These are phyloP conservation scores for Trametes coccinea DNA, from an alignment of 768 basidiomycete species.

Conservation along the genomic window DNA sequence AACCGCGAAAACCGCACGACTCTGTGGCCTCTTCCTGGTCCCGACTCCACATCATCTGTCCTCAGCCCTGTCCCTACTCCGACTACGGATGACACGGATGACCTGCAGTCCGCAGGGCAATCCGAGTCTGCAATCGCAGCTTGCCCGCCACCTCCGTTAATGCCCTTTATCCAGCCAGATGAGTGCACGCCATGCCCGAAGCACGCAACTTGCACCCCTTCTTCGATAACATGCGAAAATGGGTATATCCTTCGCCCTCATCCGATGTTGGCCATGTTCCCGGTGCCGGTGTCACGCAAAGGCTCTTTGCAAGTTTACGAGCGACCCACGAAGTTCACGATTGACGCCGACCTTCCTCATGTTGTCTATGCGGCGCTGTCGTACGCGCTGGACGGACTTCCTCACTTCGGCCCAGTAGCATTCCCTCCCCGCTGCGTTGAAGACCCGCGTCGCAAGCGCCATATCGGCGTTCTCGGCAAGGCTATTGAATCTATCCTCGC, in stretches of 20 bases:
- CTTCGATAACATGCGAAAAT: constrained; percentile 57
- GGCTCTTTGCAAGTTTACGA: constrained; percentile 15
- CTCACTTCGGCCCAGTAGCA: constrained; percentile 74
- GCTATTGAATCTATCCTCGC: constrained; percentile 65
- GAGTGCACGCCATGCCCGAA: constrained; percentile 62
- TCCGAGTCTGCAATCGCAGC: constrained; percentile 25
- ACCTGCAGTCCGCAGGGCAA: constrained; percentile 26
- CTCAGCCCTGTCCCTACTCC: constrained; percentile 18
- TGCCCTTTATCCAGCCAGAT: constrained; percentile 59
- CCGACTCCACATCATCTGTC: constrained; percentile 18
- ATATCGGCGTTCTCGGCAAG: constrained; percentile 75
- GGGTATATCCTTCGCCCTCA: constrained; percentile 69
- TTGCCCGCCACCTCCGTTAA: constrained; percentile 56
- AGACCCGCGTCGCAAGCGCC: constrained; percentile 71
- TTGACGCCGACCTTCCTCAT: constrained; percentile 14
- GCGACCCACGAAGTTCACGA: neutral
- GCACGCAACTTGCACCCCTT: constrained; percentile 68
- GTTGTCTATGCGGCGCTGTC: constrained; percentile 34
- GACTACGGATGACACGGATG: neutral
- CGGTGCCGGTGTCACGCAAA: constrained; percentile 47
- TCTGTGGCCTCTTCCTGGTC: constrained; percentile 36
- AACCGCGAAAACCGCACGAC: constrained; percentile 54
- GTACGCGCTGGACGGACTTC: constrained; percentile 56
- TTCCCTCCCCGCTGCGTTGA: constrained; percentile 75
- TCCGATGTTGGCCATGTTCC: constrained; percentile 34